phyloP scores from a whole-genome alignment of 371 early-diverging fungal species.

The Apophysomyces sp. region DNA sequence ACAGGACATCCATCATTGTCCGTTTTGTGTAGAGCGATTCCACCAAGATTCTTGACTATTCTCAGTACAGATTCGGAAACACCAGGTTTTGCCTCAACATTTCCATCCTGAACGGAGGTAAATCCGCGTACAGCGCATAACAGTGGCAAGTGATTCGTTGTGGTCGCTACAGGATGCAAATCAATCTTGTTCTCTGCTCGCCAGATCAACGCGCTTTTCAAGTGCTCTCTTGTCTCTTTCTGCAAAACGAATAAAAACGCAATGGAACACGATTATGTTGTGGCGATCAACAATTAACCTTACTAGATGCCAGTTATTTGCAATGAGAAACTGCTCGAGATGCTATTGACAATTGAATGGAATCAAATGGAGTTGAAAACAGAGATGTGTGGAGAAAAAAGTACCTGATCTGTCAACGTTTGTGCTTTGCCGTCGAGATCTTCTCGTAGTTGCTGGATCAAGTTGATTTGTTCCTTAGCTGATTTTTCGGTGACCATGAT shows the following conservation, averaged over 20 bases:
- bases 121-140: constrained; percentile 79
- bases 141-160: constrained; percentile 62
- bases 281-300: too few relatives aligned
- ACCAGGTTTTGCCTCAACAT: constrained; percentile 61
- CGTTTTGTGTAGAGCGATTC: constrained; percentile 78
- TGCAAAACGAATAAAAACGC: too few relatives aligned
- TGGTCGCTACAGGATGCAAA: constrained; percentile 62
- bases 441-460: too few relatives aligned
- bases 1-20: constrained; percentile 81
- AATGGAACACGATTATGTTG: too few relatives aligned
- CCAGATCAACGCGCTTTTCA: constrained; percentile 70
- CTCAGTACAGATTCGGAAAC: constrained; percentile 69
- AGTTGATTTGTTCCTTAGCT: too few relatives aligned
- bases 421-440: too few relatives aligned
- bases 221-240: constrained; percentile 67
- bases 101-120: constrained; percentile 62
- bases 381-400: too few relatives aligned
- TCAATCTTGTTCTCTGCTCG: constrained; percentile 68
- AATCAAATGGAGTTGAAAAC: neutral
- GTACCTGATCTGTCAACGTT: too few relatives aligned
- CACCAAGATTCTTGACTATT: constrained; percentile 73
- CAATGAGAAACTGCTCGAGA: constrained; percentile 61
- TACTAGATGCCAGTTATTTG: constrained; percentile 62
- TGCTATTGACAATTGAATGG: constrained; percentile 40
- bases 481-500: too few relatives aligned